These are phyloP conservation scores for Dryadomyces sulphureus DNA, from an alignment of 2,329 filamentous ascomycete genomes.

Conservation along the genomic window DNA sequence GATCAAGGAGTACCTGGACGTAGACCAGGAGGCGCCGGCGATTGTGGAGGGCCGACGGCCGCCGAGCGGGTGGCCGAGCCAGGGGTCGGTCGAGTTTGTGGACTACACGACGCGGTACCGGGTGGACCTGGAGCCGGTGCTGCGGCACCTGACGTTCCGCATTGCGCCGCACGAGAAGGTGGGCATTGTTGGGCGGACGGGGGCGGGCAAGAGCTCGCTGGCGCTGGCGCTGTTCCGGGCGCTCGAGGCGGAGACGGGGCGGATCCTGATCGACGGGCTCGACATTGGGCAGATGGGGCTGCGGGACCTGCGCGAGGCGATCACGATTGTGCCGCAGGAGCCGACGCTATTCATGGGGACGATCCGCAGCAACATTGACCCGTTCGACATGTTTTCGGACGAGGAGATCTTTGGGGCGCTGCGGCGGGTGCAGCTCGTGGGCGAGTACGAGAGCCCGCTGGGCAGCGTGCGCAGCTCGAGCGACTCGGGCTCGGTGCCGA, in stretches of 20 bases:
- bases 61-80: slow-evolving; percentile 65
- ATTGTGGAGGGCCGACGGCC: slow-evolving; percentile 69
- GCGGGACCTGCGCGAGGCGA: slow-evolving; percentile 81
- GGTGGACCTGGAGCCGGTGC: slow-evolving; percentile 70
- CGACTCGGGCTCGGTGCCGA: slow-evolving; percentile 16
- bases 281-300: slow-evolving; percentile 82
- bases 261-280: slow-evolving; percentile 81
- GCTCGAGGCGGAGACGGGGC: slow-evolving; percentile 77
- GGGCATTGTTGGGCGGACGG: slow-evolving; percentile 88
- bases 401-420: slow-evolving; percentile 81
- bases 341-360: slow-evolving; percentile 89
- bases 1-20: slow-evolving; percentile 91
- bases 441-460: slow-evolving; percentile 36
- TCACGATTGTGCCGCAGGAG: slow-evolving; percentile 96
- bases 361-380: slow-evolving; percentile 82
- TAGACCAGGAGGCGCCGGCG: slow-evolving; percentile 79
- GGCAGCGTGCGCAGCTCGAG: neutral
- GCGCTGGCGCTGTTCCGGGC: slow-evolving; percentile 88
- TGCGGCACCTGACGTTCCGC: slow-evolving; percentile 73
- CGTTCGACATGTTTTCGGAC: slow-evolving; percentile 77
- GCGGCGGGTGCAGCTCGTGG: slow-evolving; percentile 77
- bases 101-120: slow-evolving; percentile 84
- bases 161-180: slow-evolving; percentile 82
- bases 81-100: slow-evolving; percentile 76
- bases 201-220: slow-evolving; percentile 90